Conservation (phyloP, 805 yeast species). For the Cyberlindnera sargentensis region DNA sequence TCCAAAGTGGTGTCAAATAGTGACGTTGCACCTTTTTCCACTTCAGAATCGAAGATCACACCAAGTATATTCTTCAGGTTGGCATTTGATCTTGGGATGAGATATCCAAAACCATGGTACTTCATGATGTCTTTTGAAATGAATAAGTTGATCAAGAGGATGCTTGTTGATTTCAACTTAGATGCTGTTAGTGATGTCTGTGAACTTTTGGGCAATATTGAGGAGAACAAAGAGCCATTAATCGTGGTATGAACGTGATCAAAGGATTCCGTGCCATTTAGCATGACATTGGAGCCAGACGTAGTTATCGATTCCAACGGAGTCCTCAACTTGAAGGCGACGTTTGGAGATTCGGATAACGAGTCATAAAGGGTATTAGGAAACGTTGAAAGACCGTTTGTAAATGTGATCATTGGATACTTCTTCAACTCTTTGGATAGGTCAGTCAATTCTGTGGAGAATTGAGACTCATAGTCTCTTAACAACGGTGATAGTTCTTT, state of each 20-base stretch:
- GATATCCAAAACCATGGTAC: constrained; percentile 76
- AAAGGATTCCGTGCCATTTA: constrained; percentile 19
- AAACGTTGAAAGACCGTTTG: constrained; percentile 48
- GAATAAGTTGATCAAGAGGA: constrained; percentile 67
- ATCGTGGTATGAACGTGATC: constrained; percentile 60
- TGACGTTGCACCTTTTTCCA: constrained; percentile 48
- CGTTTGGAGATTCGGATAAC: constrained; percentile 33
- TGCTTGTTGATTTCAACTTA: constrained; percentile 25
- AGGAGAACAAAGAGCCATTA: constrained; percentile 34
- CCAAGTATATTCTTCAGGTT: constrained; percentile 65
- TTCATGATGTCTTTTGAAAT: constrained; percentile 39
- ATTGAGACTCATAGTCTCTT: constrained; percentile 30
- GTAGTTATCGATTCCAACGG: constrained; percentile 13
- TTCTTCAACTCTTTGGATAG: constrained; percentile 30
- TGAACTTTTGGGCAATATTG: constrained; percentile 20
- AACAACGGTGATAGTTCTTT: constrained; percentile 25
- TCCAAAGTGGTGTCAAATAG: constrained; percentile 11
- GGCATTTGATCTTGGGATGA: constrained; percentile 52
- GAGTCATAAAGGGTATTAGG: constrained; percentile 37
- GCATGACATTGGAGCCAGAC: background rate
- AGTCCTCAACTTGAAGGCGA: constrained; percentile 29
- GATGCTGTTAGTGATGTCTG: constrained; percentile 14
- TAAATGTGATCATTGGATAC: constrained; percentile 56
- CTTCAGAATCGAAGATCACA: constrained; percentile 84
- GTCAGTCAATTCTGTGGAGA: constrained; percentile 32